Evolutionary conservation across 208 protist genomes (phyloP), one percentile per base, ranked within the genome.

Genomic region (Plasmodiophora brassicae): DNA sequence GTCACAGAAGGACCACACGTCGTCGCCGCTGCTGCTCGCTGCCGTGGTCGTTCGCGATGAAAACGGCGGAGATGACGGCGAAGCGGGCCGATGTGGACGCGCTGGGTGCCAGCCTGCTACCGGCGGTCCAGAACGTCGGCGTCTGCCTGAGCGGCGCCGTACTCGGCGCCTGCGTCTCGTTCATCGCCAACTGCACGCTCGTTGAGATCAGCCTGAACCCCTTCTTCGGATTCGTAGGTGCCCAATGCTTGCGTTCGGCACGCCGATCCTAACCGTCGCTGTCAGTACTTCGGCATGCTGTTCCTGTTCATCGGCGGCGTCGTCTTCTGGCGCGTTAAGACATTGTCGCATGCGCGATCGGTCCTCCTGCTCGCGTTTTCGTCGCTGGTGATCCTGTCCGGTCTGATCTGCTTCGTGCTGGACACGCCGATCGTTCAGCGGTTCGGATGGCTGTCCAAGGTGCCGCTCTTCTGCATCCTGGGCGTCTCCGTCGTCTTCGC

Each of bases 271-370:
- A 36, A 60, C 10, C n/a, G 84, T 65, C 43, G 35, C 41, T 86
- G 43, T 86, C 54, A 88, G 85, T 88, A 88, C 85, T 88, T 88
- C 54, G 85, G 85, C 10, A 32, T 88, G 8, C n/a, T 88, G 43
- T 88, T 88, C 85, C 28, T 88, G 36, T 71, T 88, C 32, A 88
- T 88, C 39, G 85, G 50, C 36, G 85, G 85, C 28, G 32, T 88
- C 32, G 54, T 88, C 85, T 71, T 88, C 85, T 88, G 85, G 85
- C 85, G 85, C 20, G 85, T 88, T 1, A 88, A 88, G 46, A 86
- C 50, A 44, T 35, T 54, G 35, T 54, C 50, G 10, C 85, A 88
- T 5, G 39, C 85, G 1, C 25, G 54, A 43, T 71, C 85, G 10
- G 43, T 54, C n/a, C 85, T 88, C 1, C n/a, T 88, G 53, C 28